phyloP scores from a whole-genome alignment of 2,329 filamentous ascomycete genomes.

The Penicillium sp. region DNA sequence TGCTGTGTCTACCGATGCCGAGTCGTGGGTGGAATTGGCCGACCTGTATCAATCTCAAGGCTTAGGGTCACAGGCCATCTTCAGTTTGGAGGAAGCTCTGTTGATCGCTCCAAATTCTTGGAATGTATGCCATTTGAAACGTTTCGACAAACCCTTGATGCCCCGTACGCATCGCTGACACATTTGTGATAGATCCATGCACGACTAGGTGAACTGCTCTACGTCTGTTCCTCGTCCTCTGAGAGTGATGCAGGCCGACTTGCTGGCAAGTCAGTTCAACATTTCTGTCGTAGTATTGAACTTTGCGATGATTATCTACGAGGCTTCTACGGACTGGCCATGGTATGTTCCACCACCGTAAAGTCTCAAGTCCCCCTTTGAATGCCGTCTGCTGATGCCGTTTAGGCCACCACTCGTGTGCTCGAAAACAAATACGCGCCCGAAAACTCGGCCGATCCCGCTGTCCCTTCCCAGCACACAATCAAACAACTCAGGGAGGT shows the following conservation, averaged over 20 bases:
- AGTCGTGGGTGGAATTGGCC: slow-evolving; percentile 87
- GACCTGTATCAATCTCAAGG: slow-evolving; percentile 79
- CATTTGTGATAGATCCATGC: slow-evolving; percentile 64
- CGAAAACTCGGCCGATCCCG: slow-evolving; percentile 6
- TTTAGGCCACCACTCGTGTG: slow-evolving; percentile 26
- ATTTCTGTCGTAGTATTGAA: slow-evolving; percentile 87
- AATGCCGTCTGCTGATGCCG: neutral
- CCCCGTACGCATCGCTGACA: no score
- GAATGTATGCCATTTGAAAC: slow-evolving; percentile 60
- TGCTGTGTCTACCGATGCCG: slow-evolving; percentile 79
- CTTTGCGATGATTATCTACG: slow-evolving; percentile 88
- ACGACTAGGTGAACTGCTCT: slow-evolving; percentile 73
- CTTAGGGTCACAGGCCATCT: slow-evolving; percentile 75
- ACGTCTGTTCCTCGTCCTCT: slow-evolving; percentile 52
- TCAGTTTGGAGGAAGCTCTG: slow-evolving; percentile 83
- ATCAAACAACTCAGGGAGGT: slow-evolving; percentile 31
- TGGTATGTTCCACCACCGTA: slow-evolving; percentile 47
- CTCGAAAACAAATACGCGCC: slow-evolving; percentile 15
- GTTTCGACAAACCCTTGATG: no score
- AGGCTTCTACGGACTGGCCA: slow-evolving; percentile 84
- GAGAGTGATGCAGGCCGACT: slow-evolving; percentile 41
- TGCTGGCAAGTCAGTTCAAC: slow-evolving; percentile 68
- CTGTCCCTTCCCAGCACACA: slow-evolving; percentile 18
- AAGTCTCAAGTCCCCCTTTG: no score
- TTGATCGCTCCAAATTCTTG: slow-evolving; percentile 85